Conservation (phyloP, 2,329 filamentous ascomycete genomes). For the Colletotrichum truncatum region DNA sequence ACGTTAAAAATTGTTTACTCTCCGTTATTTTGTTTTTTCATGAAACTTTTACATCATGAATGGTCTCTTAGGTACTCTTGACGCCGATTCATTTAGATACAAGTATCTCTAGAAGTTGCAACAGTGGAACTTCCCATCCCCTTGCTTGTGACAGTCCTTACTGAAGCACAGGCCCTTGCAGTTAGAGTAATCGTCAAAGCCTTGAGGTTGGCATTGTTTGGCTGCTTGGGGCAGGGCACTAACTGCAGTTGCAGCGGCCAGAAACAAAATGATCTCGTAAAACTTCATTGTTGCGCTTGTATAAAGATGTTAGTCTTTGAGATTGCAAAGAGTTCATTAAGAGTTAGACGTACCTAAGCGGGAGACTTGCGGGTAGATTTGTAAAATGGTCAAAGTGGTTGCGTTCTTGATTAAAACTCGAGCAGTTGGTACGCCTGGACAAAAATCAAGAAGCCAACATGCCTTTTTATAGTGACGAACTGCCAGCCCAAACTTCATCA, state of each 20-base stretch:
- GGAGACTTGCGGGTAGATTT: too few relatives aligned
- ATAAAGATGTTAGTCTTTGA: background rate
- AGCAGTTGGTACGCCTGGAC: background rate
- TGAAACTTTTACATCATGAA: too few relatives aligned
- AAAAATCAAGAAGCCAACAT: background rate
- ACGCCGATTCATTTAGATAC: too few relatives aligned
- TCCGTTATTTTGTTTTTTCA: too few relatives aligned
- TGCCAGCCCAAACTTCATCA: too few relatives aligned
- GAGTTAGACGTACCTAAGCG: background rate
- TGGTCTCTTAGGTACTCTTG: too few relatives aligned
- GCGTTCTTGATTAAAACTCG: background rate
- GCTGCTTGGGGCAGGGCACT: background rate
- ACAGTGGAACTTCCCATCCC: background rate
- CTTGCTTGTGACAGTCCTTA: background rate
- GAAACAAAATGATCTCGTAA: background rate
- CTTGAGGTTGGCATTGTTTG: background rate
- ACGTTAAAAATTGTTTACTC: too few relatives aligned
- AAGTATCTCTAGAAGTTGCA: conserved; percentile 9
- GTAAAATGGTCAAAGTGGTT: too few relatives aligned
- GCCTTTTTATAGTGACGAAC: background rate
- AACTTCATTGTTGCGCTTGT: background rate
- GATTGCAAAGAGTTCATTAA: too few relatives aligned
- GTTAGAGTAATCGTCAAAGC: background rate
- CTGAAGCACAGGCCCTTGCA: background rate
- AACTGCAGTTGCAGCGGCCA: background rate